Conservation (phyloP, 768 basidiomycete species). For the Amanita phalloides region DNA sequence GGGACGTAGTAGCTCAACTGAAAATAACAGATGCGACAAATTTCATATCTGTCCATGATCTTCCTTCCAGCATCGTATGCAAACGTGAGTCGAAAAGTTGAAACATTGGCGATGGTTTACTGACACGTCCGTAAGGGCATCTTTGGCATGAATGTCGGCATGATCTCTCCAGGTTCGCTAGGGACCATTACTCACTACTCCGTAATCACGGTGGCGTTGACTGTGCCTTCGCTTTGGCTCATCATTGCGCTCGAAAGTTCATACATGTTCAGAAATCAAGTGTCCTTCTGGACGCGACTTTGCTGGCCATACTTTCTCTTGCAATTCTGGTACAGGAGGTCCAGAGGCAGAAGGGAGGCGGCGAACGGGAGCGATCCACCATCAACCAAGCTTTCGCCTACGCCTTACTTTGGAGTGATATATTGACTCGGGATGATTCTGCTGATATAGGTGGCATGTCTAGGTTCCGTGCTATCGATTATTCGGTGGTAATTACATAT, state of each 20-base stretch:
- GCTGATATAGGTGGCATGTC: background rate
- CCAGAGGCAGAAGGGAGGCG: background rate
- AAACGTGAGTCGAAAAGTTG: slow-evolving; percentile 22
- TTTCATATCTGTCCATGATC: slow-evolving; percentile 37
- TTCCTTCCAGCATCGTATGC: slow-evolving; percentile 44
- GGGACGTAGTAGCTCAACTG: background rate
- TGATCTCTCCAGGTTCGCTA: slow-evolving; percentile 24
- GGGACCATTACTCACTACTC: slow-evolving; percentile 33
- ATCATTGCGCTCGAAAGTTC: slow-evolving; percentile 43
- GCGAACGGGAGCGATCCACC: background rate
- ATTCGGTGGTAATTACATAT: slow-evolving; percentile 2
- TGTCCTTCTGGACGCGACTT: slow-evolving; percentile 20
- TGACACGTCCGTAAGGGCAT: slow-evolving; percentile 24
- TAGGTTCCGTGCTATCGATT: background rate
- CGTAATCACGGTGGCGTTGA: slow-evolving; percentile 33
- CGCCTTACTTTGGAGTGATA: background rate
- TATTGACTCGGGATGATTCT: background rate
- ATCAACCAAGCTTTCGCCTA: background rate
- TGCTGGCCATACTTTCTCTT: slow-evolving; percentile 24
- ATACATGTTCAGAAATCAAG: slow-evolving; percentile 19
- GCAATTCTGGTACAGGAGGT: background rate
- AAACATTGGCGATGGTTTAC: background rate
- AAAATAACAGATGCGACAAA: slow-evolving; percentile 21
- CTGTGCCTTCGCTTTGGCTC: slow-evolving; percentile 40
- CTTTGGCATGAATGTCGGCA: slow-evolving; percentile 50